These are phyloP conservation scores for Aureobasidium sp. DNA, from an alignment of 2,329 filamentous ascomycete genomes.

Conservation along the genomic window DNA sequence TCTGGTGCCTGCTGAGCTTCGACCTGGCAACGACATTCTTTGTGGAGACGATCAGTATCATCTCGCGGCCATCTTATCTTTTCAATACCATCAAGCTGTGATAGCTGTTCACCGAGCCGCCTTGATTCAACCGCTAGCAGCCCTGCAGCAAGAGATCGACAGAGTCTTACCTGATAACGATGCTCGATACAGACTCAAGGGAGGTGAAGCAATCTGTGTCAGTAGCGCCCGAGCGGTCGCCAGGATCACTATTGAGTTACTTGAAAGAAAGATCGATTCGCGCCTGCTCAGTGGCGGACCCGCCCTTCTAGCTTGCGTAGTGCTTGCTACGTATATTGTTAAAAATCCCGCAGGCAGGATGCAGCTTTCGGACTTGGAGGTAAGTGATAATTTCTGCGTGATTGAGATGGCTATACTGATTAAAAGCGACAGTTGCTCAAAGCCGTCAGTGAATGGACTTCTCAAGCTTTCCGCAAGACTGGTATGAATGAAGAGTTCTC, in stretches of 20 bases:
- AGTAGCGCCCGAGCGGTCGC: constrained; percentile 13
- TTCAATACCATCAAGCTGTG: constrained; percentile 19
- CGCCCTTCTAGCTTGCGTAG: constrained; percentile 2
- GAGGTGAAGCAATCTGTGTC: constrained; percentile 16
- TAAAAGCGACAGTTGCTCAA: background rate
- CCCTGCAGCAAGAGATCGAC: constrained; percentile 15
- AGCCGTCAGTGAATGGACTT: constrained; percentile 5
- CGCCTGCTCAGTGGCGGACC: constrained; percentile 4
- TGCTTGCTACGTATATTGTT: constrained; percentile 16
- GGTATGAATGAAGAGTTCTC: constrained; percentile 14
- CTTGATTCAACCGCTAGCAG: constrained; percentile 2
- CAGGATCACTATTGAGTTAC: constrained; percentile 4
- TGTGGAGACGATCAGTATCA: constrained; percentile 14
- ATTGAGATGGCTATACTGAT: too few relatives aligned
- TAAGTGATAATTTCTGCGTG: too few relatives aligned
- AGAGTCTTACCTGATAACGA: constrained; percentile 10
- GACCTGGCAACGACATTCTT: constrained; percentile 11
- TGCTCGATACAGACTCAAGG: constrained; percentile 5
- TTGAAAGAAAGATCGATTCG: constrained; percentile 12
- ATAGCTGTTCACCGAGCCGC: constrained; percentile 18
- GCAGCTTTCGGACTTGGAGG: constrained; percentile 18
- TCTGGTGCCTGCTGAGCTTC: constrained; percentile 11
- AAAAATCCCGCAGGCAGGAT: constrained; percentile 15
- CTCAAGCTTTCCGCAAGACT: background rate
- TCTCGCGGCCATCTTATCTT: constrained; percentile 8